Base-by-base conservation (phyloP, 345 rosid genomes). In the Cardamine chenopodiifolia region DNA sequence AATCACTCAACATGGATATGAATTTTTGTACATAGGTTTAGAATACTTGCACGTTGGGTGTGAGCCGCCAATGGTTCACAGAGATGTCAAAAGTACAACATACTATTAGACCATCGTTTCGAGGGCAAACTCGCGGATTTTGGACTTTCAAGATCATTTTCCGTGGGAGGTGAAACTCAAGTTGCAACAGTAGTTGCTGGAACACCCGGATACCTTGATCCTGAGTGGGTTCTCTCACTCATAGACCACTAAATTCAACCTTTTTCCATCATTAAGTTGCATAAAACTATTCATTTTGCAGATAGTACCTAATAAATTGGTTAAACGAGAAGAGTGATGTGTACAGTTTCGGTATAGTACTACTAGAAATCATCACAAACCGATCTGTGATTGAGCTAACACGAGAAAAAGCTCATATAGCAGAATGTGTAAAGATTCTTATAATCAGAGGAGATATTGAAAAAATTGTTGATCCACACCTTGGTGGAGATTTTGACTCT, bases 101-200 rank as follows among this genome's bases (percentile, higher is more conserved):
- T 86, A 72, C 62, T 84, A n/a, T 28, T 82, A 18, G 70, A 65
- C 8, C 67, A 83, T 5, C 78, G 67, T 12, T 73, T 84, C 29
- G 85, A 82, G 13, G 85, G 85, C 15, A 84, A 82, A 18, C 73
- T 86, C 3, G 66, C 85, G 0, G 85, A 86, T 75, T 86, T 86
- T 37, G 88, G 88, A 40, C 71, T 84, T 12, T 84, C 86, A 13
- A 83, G 60, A 80, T 32, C 64, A 45, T 75, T 78, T 49, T 54
- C 75, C 0, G 14, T 72, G 0, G 86, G 83, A 40, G 69, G 19
- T 23, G 83, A 66, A 19, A 45, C 75, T 56, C 79, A 76, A 70
- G 58, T 73, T 26, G 74, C 53, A 31, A 76, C 70, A 3, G 57
- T 76, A 5, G 79, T 76, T 40, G 75, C 79, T 0, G 75, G 79